phyloP scores from a whole-genome alignment of 2,329 filamentous ascomycete genomes.

The Epichloe typhina region DNA sequence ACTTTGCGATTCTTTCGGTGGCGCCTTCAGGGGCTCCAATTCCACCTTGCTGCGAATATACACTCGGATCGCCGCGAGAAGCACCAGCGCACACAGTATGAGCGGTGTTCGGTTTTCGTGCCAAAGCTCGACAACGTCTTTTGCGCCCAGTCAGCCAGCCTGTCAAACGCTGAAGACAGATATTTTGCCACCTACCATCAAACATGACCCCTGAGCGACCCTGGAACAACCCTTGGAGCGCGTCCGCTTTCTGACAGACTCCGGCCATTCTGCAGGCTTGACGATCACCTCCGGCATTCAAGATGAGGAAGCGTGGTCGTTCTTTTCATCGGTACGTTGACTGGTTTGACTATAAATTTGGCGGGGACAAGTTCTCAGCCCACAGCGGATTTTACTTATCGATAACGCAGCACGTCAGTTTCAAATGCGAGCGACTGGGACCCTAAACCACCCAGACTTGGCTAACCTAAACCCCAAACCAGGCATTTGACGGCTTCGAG shows the following conservation, averaged over 20 bases:
- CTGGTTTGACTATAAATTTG: neutral
- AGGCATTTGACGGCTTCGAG: no score
- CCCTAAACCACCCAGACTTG: neutral
- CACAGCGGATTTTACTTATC: conserved; percentile 1
- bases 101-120: conserved; percentile 32
- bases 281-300: neutral
- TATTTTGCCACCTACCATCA: conserved; percentile 3
- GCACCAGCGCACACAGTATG: conserved; percentile 24
- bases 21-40: conserved; percentile 20
- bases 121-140: conserved; percentile 31
- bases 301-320: neutral
- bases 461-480: no score
- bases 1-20: conserved; percentile 24
- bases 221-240: neutral
- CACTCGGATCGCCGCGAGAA: conserved; percentile 26
- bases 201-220: neutral
- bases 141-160: neutral
- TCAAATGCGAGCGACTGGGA: neutral
- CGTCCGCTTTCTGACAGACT: neutral
- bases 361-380: neutral
- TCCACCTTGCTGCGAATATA: conserved; percentile 28
- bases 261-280: neutral
- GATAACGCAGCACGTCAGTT: conserved; percentile 3
- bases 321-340: neutral
- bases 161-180: neutral